Percentiles rank a stretch among this genome's conserved stretches.
These are phyloP conservation scores for Tetrahymena borealis DNA, from an alignment of 73 alveolate species.

Conservation along the genomic window DNA sequence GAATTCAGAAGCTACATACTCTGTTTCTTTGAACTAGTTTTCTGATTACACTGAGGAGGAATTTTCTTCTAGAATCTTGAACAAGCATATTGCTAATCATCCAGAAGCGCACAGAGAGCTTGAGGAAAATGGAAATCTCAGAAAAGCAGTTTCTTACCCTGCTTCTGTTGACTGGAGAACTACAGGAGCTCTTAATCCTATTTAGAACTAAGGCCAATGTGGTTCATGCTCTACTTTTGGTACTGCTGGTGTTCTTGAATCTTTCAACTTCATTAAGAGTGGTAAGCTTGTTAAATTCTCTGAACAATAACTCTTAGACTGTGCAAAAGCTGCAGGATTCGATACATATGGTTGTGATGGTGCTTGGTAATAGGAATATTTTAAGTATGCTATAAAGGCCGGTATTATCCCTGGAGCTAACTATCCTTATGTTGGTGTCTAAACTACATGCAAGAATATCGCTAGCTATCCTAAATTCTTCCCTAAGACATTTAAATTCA, in stretches of 20 bases:
- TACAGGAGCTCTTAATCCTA: slow-evolving; percentile 62
- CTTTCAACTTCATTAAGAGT: slow-evolving; percentile 35
- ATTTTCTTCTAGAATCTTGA: slow-evolving; percentile 24
- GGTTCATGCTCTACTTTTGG: slow-evolving; percentile 83
- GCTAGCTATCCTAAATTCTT: not conserved
- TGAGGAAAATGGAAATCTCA: slow-evolving; percentile 1
- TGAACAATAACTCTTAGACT: slow-evolving; percentile 77
- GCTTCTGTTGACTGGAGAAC: slow-evolving; percentile 53
- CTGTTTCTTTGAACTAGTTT: slow-evolving; percentile 27
- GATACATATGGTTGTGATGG: slow-evolving; percentile 71
- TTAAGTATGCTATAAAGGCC: slow-evolving; percentile 32
- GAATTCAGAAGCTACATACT: not conserved
- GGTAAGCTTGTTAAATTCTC: slow-evolving; percentile 46
- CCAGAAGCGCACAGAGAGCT: not conserved
- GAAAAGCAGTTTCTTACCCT: not conserved
- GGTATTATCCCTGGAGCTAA: not conserved
- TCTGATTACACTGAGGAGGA: slow-evolving; percentile 49
- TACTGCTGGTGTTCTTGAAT: slow-evolving; percentile 86
- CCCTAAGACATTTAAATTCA: not conserved
- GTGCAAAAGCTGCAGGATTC: slow-evolving; percentile 52
- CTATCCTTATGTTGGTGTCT: slow-evolving; percentile 29
- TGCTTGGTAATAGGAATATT: slow-evolving; percentile 55
- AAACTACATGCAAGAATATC: not conserved
- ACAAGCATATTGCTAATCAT: not conserved
- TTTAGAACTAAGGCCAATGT: slow-evolving; percentile 77